Base-by-base conservation (phyloP, 179 eudicot genomes). In the Patellifolia procumbens region DNA sequence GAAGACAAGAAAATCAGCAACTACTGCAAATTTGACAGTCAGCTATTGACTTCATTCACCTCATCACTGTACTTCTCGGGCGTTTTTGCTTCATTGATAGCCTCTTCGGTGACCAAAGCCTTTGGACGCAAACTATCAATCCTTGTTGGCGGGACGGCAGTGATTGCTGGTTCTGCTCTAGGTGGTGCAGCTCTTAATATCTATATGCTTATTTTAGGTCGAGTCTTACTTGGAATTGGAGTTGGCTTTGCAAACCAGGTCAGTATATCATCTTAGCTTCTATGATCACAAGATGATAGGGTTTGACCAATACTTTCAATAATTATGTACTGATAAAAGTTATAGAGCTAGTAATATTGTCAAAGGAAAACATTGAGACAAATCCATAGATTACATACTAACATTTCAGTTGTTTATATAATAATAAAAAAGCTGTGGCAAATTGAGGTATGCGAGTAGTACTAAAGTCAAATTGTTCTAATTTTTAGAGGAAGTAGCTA, bases 161-260 rank as follows among this genome's bases (percentile, higher is more conserved):
- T 81, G 51, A 70, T 81, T 60, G 78, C 59, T 11, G 84, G 84
- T 60, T 81, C 84, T 19, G 72, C 75, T 60, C 28, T 77, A 34
- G 66, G 78, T 42, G 78, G 78, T 17, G 75, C 75, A 15, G 78
- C 84, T 60, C 45, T 68, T 22, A 73, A 81, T 52, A 4, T 77
- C 45, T 77, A 81, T 63, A 81, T 73, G 81, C 78, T 81, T 72
- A 77, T 77, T 9, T 68, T 68, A 39, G 84, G 84, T 45, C 78
- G 84, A 3, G 22, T 81, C 19, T 12, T 81, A 59, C 78, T 81
- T 74, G 84, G 84, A 7, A 45, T 81, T 59, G 84, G 84, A 19
- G 84, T 81, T 61, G 84, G 84, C 46, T 77, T 81, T 45, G 78
- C 84, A 5, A 81, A 73, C 68, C 81, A 81, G 84, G 84, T 67